A percentile compares a stretch with the other conserved stretches of the same genome.
Conservation (phyloP, 1,284 basidiomycete genomes). For the Austropuccinia psidii region DNA sequence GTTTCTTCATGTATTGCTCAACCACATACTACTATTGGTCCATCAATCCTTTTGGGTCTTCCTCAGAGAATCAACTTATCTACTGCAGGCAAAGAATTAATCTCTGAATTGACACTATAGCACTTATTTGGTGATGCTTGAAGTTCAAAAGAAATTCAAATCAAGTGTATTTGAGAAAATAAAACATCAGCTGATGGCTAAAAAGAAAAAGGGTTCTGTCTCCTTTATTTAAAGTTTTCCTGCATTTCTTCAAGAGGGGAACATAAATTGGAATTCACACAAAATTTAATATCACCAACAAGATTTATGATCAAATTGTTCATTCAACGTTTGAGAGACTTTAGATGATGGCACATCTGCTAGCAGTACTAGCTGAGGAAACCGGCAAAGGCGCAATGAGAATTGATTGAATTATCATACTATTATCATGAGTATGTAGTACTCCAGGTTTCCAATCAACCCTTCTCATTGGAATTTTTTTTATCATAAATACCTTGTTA, state of each 20-base stretch:
- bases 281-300: slow-evolving; percentile 58
- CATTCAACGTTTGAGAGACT: slow-evolving; percentile 83
- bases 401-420: no score
- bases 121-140: background rate
- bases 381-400: no score
- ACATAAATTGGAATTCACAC: slow-evolving; percentile 63
- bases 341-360: no score
- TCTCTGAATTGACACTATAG: background rate
- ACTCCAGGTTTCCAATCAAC: no score
- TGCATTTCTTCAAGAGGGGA: slow-evolving; percentile 75
- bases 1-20: background rate
- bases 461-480: no score
- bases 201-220: slow-evolving; percentile 86
- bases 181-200: slow-evolving; percentile 77
- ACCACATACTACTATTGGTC: background rate
- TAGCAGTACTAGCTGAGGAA: no score
- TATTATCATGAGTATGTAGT: no score
- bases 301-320: slow-evolving; percentile 77
- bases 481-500: no score
- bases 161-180: slow-evolving; percentile 47
- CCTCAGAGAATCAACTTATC: background rate
- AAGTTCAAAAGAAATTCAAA: slow-evolving; percentile 15
- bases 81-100: background rate
- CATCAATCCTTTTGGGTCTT: background rate
- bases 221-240: slow-evolving; percentile 91